Conservation (phyloP, 345 rosid species). For the Arabidopsis arenosa region DNA sequence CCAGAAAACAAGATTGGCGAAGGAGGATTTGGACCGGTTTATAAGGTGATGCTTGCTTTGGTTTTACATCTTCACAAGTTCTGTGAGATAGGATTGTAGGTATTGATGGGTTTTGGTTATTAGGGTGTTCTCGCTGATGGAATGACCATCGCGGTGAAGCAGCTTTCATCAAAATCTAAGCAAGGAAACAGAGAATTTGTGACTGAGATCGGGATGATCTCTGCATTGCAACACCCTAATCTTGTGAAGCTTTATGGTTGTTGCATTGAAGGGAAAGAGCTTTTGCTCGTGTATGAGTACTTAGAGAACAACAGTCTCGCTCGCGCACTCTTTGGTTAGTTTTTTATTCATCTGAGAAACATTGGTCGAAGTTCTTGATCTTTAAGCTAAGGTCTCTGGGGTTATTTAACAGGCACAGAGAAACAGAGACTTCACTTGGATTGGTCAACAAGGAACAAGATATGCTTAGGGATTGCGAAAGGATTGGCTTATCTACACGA, state of each 20-base stretch:
- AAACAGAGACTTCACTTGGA: conserved; percentile 55
- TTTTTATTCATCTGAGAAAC: neutral
- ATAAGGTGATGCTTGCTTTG: conserved; percentile 56
- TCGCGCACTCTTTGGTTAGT: conserved; percentile 66
- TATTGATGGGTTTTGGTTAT: conserved; percentile 34
- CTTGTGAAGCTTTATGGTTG: conserved; percentile 74
- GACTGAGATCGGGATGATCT: conserved; percentile 64
- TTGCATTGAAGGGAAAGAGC: conserved; percentile 66
- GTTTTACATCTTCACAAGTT: neutral
- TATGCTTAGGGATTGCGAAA: conserved; percentile 70
- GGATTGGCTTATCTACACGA: conserved; percentile 74
- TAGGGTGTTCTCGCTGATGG: conserved; percentile 67
- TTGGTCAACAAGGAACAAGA: conserved; percentile 65
- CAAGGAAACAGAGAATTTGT: conserved; percentile 76
- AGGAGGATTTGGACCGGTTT: conserved; percentile 96
- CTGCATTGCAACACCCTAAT: conserved; percentile 66
- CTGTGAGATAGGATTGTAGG: conserved; percentile 1
- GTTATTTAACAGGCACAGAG: conserved; percentile 46
- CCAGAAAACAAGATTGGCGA: conserved; percentile 80
- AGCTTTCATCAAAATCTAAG: conserved; percentile 68
- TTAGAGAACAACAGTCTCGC: conserved; percentile 75
- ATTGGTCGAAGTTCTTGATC: neutral
- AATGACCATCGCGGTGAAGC: conserved; percentile 63
- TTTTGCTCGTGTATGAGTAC: conserved; percentile 70
- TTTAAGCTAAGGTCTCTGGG: neutral